Evolutionary conservation across 2,329 filamentous ascomycete species (phyloP).

Genomic region (Fusarium metavorans): DNA sequence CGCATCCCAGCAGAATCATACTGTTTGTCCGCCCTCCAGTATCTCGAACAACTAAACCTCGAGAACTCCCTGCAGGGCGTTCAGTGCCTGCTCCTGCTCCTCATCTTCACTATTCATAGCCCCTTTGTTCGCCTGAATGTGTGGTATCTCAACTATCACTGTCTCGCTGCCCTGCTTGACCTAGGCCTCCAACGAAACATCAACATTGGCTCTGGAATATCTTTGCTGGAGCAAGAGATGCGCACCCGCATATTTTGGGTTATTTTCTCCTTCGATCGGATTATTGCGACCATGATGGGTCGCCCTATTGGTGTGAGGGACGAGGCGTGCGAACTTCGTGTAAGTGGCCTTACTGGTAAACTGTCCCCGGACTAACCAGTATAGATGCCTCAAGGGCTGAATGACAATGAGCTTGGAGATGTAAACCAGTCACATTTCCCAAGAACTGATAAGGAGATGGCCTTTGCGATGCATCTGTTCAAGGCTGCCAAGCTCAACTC

Average conservation of each 20-base stretch:
- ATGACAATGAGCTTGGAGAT: constrained; percentile 32
- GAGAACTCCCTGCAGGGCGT: constrained; percentile 62
- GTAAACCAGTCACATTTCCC: neutral
- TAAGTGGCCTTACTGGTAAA: constrained; percentile 37
- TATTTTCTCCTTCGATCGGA: constrained; percentile 63
- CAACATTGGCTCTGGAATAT: constrained; percentile 55
- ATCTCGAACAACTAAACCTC: constrained; percentile 59
- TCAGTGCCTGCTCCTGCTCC: constrained; percentile 60
- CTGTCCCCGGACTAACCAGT: constrained; percentile 13
- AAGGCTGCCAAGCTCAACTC: constrained; percentile 62
- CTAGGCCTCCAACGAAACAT: constrained; percentile 64
- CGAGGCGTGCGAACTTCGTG: constrained; percentile 65
- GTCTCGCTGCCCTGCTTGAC: constrained; percentile 62
- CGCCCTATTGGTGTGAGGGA: constrained; percentile 66
- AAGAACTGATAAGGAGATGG: constrained; percentile 41
- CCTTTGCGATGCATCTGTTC: constrained; percentile 62
- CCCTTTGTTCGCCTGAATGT: constrained; percentile 61
- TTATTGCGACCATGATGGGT: constrained; percentile 67
- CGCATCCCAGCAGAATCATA: constrained; percentile 62
- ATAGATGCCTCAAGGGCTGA: constrained; percentile 47
- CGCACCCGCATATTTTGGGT: constrained; percentile 68
- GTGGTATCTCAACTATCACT: constrained; percentile 69
- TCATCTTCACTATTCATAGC: constrained; percentile 64
- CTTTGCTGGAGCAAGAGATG: constrained; percentile 64
- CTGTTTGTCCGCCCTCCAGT: constrained; percentile 60